Percentiles rank a stretch among this genome's conserved stretches.
Conservation (phyloP, 257 asterid species). For the Nicotiana knightiana region DNA sequence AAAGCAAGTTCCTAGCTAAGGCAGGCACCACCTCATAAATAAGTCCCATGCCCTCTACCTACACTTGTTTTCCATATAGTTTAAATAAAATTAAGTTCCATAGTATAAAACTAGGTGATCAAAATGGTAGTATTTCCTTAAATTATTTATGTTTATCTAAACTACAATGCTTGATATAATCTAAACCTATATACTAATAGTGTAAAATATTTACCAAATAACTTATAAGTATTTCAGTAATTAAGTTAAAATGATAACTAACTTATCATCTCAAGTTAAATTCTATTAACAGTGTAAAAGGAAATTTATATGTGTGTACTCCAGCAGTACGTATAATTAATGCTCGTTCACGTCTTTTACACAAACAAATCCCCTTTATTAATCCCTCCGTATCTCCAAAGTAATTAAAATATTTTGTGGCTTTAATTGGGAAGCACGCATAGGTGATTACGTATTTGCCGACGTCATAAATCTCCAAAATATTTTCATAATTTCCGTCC, state of each 20-base stretch:
- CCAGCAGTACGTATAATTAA: neutral
- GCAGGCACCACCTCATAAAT: neutral
- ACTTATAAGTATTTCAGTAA: no score
- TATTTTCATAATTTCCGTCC: neutral
- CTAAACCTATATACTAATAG: no score
- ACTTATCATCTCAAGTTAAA: no score
- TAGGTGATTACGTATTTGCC: neutral
- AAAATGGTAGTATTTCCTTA: neutral
- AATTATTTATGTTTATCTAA: neutral
- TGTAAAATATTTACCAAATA: no score
- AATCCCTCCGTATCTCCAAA: neutral
- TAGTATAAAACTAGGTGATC: neutral
- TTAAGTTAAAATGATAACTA: no score
- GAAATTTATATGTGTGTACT: no score
- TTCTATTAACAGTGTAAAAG: no score
- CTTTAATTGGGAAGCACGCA: neutral
- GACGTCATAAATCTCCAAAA: neutral
- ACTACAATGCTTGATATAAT: no score
- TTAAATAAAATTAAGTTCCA: no score
- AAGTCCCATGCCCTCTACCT: neutral
- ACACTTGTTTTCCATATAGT: neutral
- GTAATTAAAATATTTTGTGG: neutral
- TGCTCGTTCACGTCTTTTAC: neutral
- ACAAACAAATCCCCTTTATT: neutral
- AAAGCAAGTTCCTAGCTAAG: neutral